Evolutionary conservation across 2,329 filamentous ascomycete genomes (phyloP).

Genomic region (Cordyceps javanica): DNA sequence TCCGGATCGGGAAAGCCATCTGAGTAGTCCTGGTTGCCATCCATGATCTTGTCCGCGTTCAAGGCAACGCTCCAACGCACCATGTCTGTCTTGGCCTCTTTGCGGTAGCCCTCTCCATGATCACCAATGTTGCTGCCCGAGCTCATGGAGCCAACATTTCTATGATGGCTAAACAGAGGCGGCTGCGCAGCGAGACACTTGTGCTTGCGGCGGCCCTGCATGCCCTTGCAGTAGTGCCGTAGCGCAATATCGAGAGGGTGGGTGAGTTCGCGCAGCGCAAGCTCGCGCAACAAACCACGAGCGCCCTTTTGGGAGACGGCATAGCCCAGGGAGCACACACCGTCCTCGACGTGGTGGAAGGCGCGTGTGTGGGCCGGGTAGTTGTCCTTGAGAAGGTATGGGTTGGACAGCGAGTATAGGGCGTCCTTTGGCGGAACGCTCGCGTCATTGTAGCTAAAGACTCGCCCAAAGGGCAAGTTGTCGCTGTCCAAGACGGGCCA

Average conservation of each 20-base stretch:
- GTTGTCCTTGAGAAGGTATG: constrained; percentile 22
- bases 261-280: constrained; percentile 31
- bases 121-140: constrained; percentile 30
- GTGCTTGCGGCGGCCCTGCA: constrained; percentile 25
- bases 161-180: constrained; percentile 39
- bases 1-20: not conserved
- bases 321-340: constrained; percentile 37
- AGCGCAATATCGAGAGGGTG: constrained; percentile 37
- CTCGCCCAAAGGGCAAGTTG: constrained; percentile 21
- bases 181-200: constrained; percentile 35
- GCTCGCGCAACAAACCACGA: constrained; percentile 30
- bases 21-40: not conserved
- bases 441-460: constrained; percentile 24
- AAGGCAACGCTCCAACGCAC: constrained; percentile 4
- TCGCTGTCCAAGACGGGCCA: constrained; percentile 18
- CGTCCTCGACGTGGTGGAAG: constrained; percentile 31
- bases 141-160: constrained; percentile 28
- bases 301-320: constrained; percentile 37
- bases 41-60: constrained; percentile 9
- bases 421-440: constrained; percentile 27
- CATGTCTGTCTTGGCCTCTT: constrained; percentile 19
- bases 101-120: constrained; percentile 23
- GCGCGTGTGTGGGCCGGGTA: constrained; percentile 36
- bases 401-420: constrained; percentile 25
- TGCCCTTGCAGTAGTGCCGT: constrained; percentile 38